A percentile compares a stretch with the other conserved stretches of the same genome.
Evolutionary conservation across 441 rosid genomes (phyloP).

Genomic region (Gossypium schwendimanii): DNA sequence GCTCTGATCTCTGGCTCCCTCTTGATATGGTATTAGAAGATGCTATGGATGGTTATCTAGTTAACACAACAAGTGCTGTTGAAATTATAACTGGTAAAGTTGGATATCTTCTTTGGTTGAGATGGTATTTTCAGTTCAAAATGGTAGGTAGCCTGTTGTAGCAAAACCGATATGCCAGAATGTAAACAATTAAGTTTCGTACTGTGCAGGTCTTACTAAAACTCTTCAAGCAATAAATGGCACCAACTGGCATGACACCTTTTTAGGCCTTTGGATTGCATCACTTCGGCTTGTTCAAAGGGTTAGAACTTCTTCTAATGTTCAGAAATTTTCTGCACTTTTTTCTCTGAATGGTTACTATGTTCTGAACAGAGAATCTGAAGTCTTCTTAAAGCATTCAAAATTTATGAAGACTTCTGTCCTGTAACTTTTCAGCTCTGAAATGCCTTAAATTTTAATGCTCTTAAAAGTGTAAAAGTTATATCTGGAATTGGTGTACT

Average conservation of each 20-base stretch:
- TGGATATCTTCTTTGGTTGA: constrained; percentile 1
- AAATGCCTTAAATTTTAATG: constrained; percentile 1
- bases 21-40: constrained; percentile 70
- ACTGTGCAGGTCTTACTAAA: constrained; percentile 51
- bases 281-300: constrained; percentile 80
- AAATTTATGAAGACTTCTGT: background rate
- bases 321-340: constrained; percentile 13
- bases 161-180: constrained; percentile 7
- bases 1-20: constrained; percentile 70
- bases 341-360: constrained; percentile 4
- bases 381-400: constrained; percentile 3
- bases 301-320: constrained; percentile 40
- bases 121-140: constrained; percentile 15
- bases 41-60: constrained; percentile 78
- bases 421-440: background rate
- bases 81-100: constrained; percentile 59
- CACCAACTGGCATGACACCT: constrained; percentile 66
- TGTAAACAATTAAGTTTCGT: constrained; percentile 15
- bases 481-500: background rate
- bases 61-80: constrained; percentile 57
- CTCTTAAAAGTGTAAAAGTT: background rate
- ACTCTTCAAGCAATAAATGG: constrained; percentile 60
- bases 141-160: constrained; percentile 14
- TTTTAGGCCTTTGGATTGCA: constrained; percentile 67
- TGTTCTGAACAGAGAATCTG: background rate